Evolutionary conservation across 2,329 filamentous ascomycete genomes (phyloP).

Genomic region (Microdochium bolleyi): DNA sequence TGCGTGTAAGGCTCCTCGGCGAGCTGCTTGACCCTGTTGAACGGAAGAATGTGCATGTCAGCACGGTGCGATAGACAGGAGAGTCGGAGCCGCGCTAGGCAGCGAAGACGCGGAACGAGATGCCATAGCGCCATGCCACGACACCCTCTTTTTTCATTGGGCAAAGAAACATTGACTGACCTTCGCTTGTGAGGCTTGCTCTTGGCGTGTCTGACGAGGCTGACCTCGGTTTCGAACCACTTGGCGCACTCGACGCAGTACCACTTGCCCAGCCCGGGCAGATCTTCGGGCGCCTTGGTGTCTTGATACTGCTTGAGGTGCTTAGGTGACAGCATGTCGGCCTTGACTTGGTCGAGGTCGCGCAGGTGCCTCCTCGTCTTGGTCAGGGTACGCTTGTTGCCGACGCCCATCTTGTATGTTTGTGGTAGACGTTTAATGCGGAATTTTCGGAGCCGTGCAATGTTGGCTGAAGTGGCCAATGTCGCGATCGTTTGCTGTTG

Average conservation of each 20-base stretch:
- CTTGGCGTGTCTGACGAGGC: conserved; percentile 66
- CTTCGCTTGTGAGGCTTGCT: conserved; percentile 92
- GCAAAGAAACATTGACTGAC: conserved; percentile 30
- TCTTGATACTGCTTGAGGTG: conserved; percentile 75
- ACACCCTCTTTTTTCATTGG: conserved; percentile 2
- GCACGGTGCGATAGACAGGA: no score
- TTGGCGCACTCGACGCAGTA: conserved; percentile 94
- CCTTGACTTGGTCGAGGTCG: conserved; percentile 87
- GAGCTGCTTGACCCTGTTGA: conserved; percentile 65
- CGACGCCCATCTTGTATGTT: conserved; percentile 53
- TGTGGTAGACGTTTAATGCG: not conserved
- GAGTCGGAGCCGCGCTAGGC: not conserved
- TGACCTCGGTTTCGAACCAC: conserved; percentile 85
- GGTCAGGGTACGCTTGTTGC: conserved; percentile 56
- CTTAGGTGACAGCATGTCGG: conserved; percentile 69
- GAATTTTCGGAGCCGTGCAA: not conserved
- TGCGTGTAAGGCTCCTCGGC: conserved; percentile 81
- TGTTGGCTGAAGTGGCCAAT: not conserved
- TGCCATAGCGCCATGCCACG: conserved; percentile 4
- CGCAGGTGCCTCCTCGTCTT: conserved; percentile 70
- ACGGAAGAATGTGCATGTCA: not conserved
- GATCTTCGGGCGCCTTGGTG: conserved; percentile 73
- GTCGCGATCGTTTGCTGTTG: not conserved
- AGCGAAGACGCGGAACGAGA: not conserved
- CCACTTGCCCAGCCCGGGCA: conserved; percentile 75